Percentiles rank a stretch among this genome's conserved stretches.
Conservation (phyloP, 2,329 filamentous ascomycete species). For the Parafenestella ontariensis region DNA sequence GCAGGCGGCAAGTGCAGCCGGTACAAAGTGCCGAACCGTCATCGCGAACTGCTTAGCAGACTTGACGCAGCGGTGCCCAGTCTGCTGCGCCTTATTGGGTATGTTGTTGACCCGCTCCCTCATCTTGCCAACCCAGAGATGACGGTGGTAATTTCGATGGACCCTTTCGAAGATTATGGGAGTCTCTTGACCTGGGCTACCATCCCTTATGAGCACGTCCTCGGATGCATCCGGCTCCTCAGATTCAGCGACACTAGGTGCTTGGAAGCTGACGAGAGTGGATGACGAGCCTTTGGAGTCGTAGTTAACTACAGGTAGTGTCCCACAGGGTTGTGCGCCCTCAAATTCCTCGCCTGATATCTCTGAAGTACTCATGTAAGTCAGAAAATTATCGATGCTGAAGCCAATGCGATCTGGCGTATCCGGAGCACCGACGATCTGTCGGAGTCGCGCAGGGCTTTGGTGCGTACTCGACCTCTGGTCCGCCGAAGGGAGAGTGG, state of each 20-base stretch:
- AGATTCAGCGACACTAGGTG: no score
- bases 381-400: background rate
- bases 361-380: background rate
- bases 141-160: background rate
- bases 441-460: background rate
- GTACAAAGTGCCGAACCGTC: slow-evolving; percentile 4
- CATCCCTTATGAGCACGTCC: no score
- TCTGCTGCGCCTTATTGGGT: background rate
- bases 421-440: background rate
- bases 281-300: no score
- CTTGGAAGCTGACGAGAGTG: no score
- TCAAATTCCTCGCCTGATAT: background rate
- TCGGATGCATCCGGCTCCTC: no score
- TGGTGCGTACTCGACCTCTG: background rate
- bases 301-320: no score
- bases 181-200: background rate
- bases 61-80: background rate
- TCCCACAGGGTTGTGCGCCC: background rate
- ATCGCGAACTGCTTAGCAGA: slow-evolving; percentile 1
- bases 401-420: background rate
- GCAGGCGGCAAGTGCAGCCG: background rate
- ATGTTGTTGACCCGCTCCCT: background rate
- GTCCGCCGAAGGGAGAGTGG: background rate
- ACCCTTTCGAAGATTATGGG: background rate
- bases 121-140: background rate